phyloP scores from a whole-genome alignment of 2,329 filamentous ascomycete species.

The Colletotrichum tanaceti region DNA sequence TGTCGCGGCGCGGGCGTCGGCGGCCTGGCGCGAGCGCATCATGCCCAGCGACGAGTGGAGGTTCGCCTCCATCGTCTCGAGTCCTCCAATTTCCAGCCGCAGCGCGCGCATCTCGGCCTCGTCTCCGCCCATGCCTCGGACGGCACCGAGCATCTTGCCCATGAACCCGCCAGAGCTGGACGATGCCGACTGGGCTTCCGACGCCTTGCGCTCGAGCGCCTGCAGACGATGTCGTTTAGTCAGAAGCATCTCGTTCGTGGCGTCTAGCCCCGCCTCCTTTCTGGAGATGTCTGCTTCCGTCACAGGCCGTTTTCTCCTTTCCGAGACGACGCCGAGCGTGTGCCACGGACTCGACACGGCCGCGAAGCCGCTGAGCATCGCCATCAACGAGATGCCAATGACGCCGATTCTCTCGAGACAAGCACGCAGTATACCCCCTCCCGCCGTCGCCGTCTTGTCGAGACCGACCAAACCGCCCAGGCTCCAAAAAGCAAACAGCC shows the following conservation, averaged over 20 bases:
- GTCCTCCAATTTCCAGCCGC: constrained; percentile 80
- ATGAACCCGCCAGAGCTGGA: constrained; percentile 68
- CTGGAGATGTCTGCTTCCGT: constrained; percentile 80
- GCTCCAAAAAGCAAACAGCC: constrained; percentile 83
- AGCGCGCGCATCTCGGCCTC: constrained; percentile 69
- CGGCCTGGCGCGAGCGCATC: constrained; percentile 71
- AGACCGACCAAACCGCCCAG: constrained; percentile 70
- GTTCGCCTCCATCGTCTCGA: constrained; percentile 82
- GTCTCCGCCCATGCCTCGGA: constrained; percentile 74
- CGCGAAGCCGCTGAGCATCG: constrained; percentile 87
- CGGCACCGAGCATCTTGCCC: constrained; percentile 77
- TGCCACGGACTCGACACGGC: constrained; percentile 91
- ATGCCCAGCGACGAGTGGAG: constrained; percentile 73
- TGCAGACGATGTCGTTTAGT: constrained; percentile 80
- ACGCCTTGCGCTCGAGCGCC: constrained; percentile 72
- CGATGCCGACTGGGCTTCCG: constrained; percentile 53
- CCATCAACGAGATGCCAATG: constrained; percentile 88
- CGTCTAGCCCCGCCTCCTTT: constrained; percentile 82
- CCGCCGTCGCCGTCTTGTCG: constrained; percentile 45
- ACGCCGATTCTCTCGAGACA: constrained; percentile 80
- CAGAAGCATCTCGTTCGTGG: constrained; percentile 81
- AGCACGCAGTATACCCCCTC: constrained; percentile 57
- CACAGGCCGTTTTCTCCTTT: constrained; percentile 64
- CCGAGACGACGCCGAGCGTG: constrained; percentile 74
- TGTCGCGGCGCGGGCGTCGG: constrained; percentile 75